Percentiles rank a stretch among this genome's conserved stretches.
phyloP scores from a whole-genome alignment of 1,284 basidiomycete genomes.

The Cutaneotrichosporon sp. region DNA sequence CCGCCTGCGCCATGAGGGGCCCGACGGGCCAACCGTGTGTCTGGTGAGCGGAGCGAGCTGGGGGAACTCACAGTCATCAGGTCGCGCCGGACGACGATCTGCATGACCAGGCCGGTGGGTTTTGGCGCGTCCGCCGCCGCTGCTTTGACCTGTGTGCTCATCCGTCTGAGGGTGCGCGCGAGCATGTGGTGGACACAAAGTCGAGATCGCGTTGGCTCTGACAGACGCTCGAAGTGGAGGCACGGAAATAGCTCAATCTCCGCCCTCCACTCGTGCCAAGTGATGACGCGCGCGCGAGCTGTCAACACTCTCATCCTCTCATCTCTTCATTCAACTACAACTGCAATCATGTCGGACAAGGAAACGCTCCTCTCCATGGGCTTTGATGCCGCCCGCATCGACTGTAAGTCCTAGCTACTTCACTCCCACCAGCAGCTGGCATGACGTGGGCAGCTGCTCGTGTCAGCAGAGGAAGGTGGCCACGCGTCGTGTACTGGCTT shows the following conservation, averaged over 20 bases:
- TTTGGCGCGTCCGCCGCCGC: constrained; percentile 14
- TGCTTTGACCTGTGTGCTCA: neutral
- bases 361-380: constrained; percentile 83
- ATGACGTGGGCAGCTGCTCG: no score
- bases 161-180: neutral
- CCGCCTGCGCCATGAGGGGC: constrained; percentile 57
- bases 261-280: neutral
- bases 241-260: neutral
- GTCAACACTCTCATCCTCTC: constrained; percentile 1
- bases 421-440: no score
- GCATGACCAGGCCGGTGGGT: constrained; percentile 50
- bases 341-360: constrained; percentile 63
- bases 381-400: constrained; percentile 76
- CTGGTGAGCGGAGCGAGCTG: constrained; percentile 26
- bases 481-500: no score
- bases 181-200: neutral
- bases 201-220: no score
- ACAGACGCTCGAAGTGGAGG: no score
- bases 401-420: constrained; percentile 65
- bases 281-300: neutral
- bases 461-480: neutral
- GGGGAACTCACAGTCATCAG: constrained; percentile 40
- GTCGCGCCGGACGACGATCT: constrained; percentile 52
- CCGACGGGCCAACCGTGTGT: constrained; percentile 55
- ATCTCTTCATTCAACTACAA: no score